Base-by-base conservation (phyloP, 208 protist genomes). In the Tritrichomonas foetus region DNA sequence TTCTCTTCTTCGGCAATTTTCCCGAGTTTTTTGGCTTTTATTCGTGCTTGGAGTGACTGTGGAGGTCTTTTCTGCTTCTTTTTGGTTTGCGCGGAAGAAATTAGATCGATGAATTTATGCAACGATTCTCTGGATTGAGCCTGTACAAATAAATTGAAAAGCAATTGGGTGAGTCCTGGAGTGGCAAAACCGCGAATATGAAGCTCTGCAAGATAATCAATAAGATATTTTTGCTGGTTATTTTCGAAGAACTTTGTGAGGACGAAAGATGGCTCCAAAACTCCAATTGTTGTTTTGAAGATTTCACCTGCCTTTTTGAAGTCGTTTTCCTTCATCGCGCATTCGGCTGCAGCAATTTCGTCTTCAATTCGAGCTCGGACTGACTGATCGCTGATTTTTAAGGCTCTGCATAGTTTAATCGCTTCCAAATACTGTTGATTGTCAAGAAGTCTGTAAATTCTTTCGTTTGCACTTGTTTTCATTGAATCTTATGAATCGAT, bases 61-160 rank as follows among this genome's bases (percentile, higher is more conserved):
- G 16, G 5, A 22, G 53, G 16, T n/a, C 5, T 8, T 69, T 30
- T 69, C 3, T 33, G 64, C 8, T 69, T 16, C 64, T 69, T 69
- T 69, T 69, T 8, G 8, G 8, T 33, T 33, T 69, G 27, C 5
- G 64, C 64, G n/a, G 13, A n/a, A 8, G 11, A n/a, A n/a, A n/a
- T 69, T 5, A n/a, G 27, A 33, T 69, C 22, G 25, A 69, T 69
- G 25, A 69, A 69, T 33, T 69, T 69, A n/a, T 16, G 27, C 13
- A 69, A 25, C n/a, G 13, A n/a, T 33, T 69, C 64, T 33, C 8
- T 69, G 13, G 64, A 8, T 69, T 69, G 64, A 30, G 20, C 13
- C 64, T 69, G 64, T n/a, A 69, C n/a, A 69, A 69, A 69, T 69
- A 69, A n/a, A n/a, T 69, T 69, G 27, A 69, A 69, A n/a, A 69